Evolutionary conservation across 148 eudicot species (phyloP), one percentile per base, ranked within the genome.

Genomic region (Persicaria tinctoria): DNA sequence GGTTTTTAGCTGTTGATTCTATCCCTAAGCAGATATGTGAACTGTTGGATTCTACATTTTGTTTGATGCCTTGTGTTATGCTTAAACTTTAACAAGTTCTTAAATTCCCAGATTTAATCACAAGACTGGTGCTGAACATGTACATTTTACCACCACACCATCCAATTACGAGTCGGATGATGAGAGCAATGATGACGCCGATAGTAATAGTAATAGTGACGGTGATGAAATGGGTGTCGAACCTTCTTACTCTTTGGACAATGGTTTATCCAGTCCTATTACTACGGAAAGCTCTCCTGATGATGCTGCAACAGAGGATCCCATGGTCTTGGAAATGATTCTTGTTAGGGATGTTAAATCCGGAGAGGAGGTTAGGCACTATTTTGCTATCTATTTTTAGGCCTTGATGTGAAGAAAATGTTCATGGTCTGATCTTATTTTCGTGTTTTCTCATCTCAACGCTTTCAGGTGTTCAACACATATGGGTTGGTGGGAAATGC

Each of bases 71-170:
- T 14, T 12, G 14, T 20, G 20, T 57, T 57, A 57, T 57, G 16
- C 63, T 14, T 12, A 10, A 14, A 20, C 63, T 32, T 32, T 32
- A 57, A 5, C 16, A n/a, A 7, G 9, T 32, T 32, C 41, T 32
- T 32, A 1, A 32, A 32, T 32, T 41, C 73, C 71, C 81, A 93
- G 97, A 54, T 95, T 92, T 80, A 95, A 95, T 86, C 99, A 95
- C 88, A 92, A 92, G 80, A 95, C 96, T n/a, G 92, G 87, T 80
- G 92, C 91, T 72, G 99, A 95, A 78, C 90, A 95, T 84, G 91
- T 95, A 76, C 98, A 93, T 80, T 82, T 93, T 79, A 89, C 97
- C 46, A 66, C 87, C 46, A 51, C 71, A 62, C 76, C 82, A 70
- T 46, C 59, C 54, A 84, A 78, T 16, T 66, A 71, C 46, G 60